Evolutionary conservation across 257 asterid species (phyloP), one percentile per base, ranked within the genome.

Genomic region (Mitragyna speciosa): DNA sequence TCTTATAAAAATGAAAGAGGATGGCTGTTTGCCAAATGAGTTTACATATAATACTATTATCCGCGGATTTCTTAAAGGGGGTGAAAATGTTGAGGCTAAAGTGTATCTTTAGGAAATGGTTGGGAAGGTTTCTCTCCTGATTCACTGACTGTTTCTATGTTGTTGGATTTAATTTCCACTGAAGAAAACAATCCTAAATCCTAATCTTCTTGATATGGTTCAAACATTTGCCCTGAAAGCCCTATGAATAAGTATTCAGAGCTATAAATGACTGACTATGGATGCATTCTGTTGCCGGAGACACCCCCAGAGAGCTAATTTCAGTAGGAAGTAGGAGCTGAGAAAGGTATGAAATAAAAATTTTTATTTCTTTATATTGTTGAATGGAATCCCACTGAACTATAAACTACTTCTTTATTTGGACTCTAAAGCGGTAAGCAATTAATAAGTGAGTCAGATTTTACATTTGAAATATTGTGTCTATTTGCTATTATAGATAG

Each of bases 71-170:
- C 56, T 70, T 22, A 24, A 24, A 51, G 83, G 79, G 39, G 58
- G 22, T 28, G 6, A 26, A 33, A 49, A 66, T 30, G 68, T 43
- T 30, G 81, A 77, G 20, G 52, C 36, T 9, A n/a, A 20, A 14
- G 4, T 12, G 33, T 47, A 77, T 67, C 22, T 77, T 19, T 14
- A 77, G 22, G 61, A 66, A 67, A 77, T 77, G 75, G 45, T 9
- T 11, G 33, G 67, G 41, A 77, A 12, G 75, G 81, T 12, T 77
- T 66, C 73, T 20, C 54, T 15, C 22, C 63, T 56, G 63, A 49
- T 77, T 16, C 59, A 17, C 45, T 24, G 15, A 76, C 58, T 49
- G 5, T 65, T 10, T 76, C 73, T 16, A 41, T 16, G 6, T 51
- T 76, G 28, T 19, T 76, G 28, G 80, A 76, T 45, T 19, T 76